Evolutionary conservation across 495 filamentous ascomycete species (phyloP).

Genomic region (Penicillium paradoxum): DNA sequence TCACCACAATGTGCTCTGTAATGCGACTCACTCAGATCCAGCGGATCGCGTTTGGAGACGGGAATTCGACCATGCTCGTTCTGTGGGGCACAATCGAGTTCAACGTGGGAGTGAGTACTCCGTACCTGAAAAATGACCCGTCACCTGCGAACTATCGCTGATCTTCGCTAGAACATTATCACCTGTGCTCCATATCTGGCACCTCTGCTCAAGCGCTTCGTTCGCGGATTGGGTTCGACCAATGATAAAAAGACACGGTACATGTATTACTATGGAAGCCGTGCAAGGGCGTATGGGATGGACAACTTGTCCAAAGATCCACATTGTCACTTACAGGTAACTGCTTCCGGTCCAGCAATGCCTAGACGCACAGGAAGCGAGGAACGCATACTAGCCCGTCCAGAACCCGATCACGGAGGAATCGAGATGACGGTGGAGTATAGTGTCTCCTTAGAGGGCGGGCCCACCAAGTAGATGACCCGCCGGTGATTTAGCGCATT

Average conservation of each 20-base stretch:
- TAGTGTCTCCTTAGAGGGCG: conserved; percentile 32
- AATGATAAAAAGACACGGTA: conserved; percentile 10
- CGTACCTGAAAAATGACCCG: neutral
- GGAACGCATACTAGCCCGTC: conserved; percentile 38
- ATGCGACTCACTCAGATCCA: conserved; percentile 51
- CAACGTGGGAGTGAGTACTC: conserved; percentile 48
- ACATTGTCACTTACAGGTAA: conserved; percentile 25
- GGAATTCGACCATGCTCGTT: conserved; percentile 55
- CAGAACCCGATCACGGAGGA: conserved; percentile 22
- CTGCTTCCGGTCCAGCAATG: conserved; percentile 20
- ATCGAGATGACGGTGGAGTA: conserved; percentile 48
- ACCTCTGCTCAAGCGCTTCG: conserved; percentile 36
- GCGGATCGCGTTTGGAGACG: conserved; percentile 45
- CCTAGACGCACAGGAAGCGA: conserved; percentile 35
- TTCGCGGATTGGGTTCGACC: conserved; percentile 29
- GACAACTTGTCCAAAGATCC: conserved; percentile 30
- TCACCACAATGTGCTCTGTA: conserved; percentile 55
- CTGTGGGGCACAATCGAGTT: conserved; percentile 57
- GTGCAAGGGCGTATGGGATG: conserved; percentile 26
- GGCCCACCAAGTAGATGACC: neutral
- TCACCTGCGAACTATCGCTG: neutral
- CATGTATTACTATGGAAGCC: conserved; percentile 17
- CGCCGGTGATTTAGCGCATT: neutral
- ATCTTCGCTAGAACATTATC: conserved; percentile 36
- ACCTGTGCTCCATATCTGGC: conserved; percentile 45